These are phyloP conservation scores for Sclerotiophoma versabilis DNA, from an alignment of 2,329 filamentous ascomycete genomes.

Conservation along the genomic window DNA sequence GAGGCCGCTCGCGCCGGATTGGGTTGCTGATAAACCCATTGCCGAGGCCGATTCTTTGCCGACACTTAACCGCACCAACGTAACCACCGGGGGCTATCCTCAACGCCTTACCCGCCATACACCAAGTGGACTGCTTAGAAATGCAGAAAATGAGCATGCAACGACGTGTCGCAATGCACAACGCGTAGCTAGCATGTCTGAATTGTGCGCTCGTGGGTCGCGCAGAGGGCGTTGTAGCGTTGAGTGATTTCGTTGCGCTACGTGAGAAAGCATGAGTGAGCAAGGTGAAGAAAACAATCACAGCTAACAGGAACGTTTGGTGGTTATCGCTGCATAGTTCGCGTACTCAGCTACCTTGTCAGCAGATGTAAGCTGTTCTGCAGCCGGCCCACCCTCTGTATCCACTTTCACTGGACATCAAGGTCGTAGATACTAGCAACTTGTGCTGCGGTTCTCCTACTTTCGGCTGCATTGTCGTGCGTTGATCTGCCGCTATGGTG, in stretches of 20 bases:
- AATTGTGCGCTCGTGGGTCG: not conserved
- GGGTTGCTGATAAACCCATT: not conserved
- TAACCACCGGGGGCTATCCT: not conserved
- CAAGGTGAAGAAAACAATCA: not conserved
- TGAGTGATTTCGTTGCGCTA: not conserved
- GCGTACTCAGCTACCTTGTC: not conserved
- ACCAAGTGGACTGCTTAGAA: constrained; percentile 6
- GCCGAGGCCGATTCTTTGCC: constrained; percentile 1
- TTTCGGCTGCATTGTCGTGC: not conserved
- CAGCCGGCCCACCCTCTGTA: not conserved
- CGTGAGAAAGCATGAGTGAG: constrained; percentile 3
- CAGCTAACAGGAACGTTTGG: not conserved
- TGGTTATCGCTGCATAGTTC: not conserved
- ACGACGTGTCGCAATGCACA: not conserved
- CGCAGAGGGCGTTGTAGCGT: not conserved
- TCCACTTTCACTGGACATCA: not conserved
- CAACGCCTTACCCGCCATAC: not conserved
- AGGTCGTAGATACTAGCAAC: not conserved
- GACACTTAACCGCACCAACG: constrained; percentile 1
- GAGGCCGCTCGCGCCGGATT: not conserved
- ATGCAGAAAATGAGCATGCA: not conserved
- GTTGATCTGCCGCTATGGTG: not conserved
- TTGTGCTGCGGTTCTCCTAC: not conserved
- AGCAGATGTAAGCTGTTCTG: constrained; percentile 3
- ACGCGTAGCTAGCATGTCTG: not conserved